Percentiles rank a stretch among this genome's conserved stretches.
phyloP scores from a whole-genome alignment of 768 basidiomycete genomes.

The Mycena capillaripes region DNA sequence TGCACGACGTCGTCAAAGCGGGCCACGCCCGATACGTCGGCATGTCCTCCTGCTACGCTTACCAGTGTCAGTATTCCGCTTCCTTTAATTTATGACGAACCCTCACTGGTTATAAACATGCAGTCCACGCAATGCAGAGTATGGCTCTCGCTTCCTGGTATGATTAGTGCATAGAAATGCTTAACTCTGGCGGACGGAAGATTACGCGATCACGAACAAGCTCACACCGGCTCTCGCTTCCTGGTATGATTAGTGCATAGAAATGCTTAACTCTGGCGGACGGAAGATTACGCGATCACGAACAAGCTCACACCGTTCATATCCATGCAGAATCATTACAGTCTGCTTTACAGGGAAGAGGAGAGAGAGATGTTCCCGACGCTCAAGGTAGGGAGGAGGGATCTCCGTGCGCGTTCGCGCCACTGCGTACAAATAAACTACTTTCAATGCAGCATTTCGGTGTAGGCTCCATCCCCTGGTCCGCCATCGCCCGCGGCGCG shows the following conservation, averaged over 20 bases:
- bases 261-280: no score
- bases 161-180: no score
- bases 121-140: conserved; percentile 73
- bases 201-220: conserved; percentile 71
- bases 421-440: neutral
- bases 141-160: conserved; percentile 30
- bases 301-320: conserved; percentile 74
- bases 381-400: conserved; percentile 52
- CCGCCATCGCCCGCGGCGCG: conserved; percentile 39
- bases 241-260: no score
- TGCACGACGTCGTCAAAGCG: conserved; percentile 74
- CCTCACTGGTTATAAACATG: no score
- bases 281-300: conserved; percentile 68
- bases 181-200: conserved; percentile 49
- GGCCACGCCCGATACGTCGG: conserved; percentile 74
- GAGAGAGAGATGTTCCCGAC: conserved; percentile 75
- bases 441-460: conserved; percentile 45
- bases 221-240: conserved; percentile 55
- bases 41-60: conserved; percentile 69
- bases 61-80: conserved; percentile 58
- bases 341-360: conserved; percentile 73
- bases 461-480: conserved; percentile 60
- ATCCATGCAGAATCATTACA: conserved; percentile 80
- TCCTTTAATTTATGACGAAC: neutral
- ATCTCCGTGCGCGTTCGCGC: neutral